phyloP scores from a whole-genome alignment of 805 yeast genomes.

The Myxozyma neotropica region DNA sequence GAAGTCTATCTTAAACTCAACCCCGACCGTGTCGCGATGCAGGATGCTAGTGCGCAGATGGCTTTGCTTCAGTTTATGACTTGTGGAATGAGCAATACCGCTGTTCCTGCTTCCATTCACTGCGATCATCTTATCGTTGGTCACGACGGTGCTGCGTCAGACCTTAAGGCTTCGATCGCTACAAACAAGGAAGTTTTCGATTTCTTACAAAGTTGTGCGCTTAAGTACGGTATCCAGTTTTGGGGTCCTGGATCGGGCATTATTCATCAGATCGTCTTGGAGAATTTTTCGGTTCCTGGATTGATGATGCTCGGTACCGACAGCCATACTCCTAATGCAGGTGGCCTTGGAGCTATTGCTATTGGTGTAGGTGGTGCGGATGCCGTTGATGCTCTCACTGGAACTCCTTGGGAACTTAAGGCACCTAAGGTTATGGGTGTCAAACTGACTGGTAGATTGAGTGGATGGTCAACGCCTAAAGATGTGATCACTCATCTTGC shows the following conservation, averaged over 20 bases:
- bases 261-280: slow-evolving; percentile 94
- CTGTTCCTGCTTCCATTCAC: slow-evolving; percentile 94
- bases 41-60: slow-evolving; percentile 99
- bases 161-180: slow-evolving; percentile 81
- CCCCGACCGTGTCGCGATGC: slow-evolving; percentile 98
- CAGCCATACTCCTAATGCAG: slow-evolving; percentile 97
- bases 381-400: slow-evolving; percentile 95
- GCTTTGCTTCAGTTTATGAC: slow-evolving; percentile 96
- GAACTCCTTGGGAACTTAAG: slow-evolving; percentile 95
- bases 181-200: slow-evolving; percentile 93
- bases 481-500: slow-evolving; percentile 92
- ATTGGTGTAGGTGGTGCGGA: slow-evolving; percentile 99
- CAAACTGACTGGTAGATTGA: slow-evolving; percentile 85
- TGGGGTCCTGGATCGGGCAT: slow-evolving; percentile 99
- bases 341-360: slow-evolving; percentile 97
- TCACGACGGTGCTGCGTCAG: slow-evolving; percentile 84
- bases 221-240: slow-evolving; percentile 95
- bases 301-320: slow-evolving; percentile 95
- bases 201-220: slow-evolving; percentile 85
- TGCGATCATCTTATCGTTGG: slow-evolving; percentile 98
- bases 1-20: slow-evolving; percentile 87
- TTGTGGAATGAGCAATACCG: slow-evolving; percentile 87
- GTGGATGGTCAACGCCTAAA: slow-evolving; percentile 97
- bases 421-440: slow-evolving; percentile 97
- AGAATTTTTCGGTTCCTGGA: slow-evolving; percentile 97